A percentile compares a stretch with the other conserved stretches of the same genome.
Conservation (phyloP, 129 eudicot species). For the Kitagawia praeruptora region DNA sequence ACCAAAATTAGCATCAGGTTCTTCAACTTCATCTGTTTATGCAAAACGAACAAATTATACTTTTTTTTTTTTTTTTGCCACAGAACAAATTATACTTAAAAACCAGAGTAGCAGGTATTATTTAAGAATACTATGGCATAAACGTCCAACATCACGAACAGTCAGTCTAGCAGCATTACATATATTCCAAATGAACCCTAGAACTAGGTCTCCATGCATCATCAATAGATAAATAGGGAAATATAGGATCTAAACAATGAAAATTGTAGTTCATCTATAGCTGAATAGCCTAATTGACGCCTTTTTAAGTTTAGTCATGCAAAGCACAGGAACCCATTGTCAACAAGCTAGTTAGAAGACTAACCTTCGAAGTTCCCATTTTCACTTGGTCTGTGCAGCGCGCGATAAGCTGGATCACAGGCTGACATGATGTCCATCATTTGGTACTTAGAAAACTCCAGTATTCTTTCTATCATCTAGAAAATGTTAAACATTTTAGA, state of each 20-base stretch:
- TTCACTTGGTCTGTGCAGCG: conserved; percentile 64
- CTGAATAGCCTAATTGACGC: conserved; percentile 13
- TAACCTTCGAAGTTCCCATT: conserved; percentile 51
- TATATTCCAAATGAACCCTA: not conserved
- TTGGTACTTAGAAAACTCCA: conserved; percentile 88
- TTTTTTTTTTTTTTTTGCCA: no score
- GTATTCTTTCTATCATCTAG: conserved; percentile 87
- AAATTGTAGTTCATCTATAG: not conserved
- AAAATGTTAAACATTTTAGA: conserved; percentile 5
- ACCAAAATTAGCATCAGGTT: conserved; percentile 56
- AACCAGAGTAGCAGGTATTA: not conserved
- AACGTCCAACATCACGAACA: not conserved
- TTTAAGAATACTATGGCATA: not conserved
- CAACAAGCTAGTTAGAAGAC: not conserved
- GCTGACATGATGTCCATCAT: conserved; percentile 72
- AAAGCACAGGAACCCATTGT: not conserved
- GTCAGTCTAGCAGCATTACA: not conserved
- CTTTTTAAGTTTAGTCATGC: not conserved
- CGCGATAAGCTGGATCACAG: conserved; percentile 69
- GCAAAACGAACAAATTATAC: conserved; percentile 1
- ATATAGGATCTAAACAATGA: not conserved
- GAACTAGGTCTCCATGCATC: not conserved
- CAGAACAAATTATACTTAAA: not conserved
- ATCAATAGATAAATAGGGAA: not conserved
- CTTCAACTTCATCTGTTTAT: conserved; percentile 67